Conservation (phyloP, 768 basidiomycete species). For the Tephrocybe sp. region DNA sequence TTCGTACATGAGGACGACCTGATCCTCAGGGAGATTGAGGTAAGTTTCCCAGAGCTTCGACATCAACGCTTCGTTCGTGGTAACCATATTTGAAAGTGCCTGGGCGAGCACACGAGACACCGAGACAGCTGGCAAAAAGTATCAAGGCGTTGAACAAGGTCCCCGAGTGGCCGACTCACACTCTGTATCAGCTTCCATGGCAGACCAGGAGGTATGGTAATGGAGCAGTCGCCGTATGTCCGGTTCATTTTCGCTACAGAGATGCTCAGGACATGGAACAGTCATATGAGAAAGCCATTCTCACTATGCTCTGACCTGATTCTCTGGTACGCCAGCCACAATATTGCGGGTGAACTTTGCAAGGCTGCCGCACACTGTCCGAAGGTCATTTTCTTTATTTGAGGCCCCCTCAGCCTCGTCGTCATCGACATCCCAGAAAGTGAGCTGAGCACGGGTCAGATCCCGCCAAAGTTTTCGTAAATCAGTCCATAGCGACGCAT, state of each 20-base stretch:
- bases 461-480: conserved; percentile 59
- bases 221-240: conserved; percentile 67
- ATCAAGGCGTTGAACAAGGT: background rate
- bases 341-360: conserved; percentile 85
- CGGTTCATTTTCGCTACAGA: conserved; percentile 65
- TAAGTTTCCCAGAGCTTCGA: conserved; percentile 64
- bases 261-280: conserved; percentile 5
- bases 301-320: conserved; percentile 76
- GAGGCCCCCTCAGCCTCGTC: conserved; percentile 26
- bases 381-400: conserved; percentile 34
- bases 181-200: conserved; percentile 53
- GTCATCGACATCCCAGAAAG: conserved; percentile 52
- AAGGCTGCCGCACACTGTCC: conserved; percentile 46
- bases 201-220: conserved; percentile 75
- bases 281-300: conserved; percentile 24
- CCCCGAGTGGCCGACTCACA: conserved; percentile 39
- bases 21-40: conserved; percentile 68
- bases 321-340: conserved; percentile 70
- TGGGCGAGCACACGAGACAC: conserved; percentile 72
- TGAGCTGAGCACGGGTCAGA: conserved; percentile 45
- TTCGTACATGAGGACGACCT: conserved; percentile 71
- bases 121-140: conserved; percentile 47
- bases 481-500: conserved; percentile 53
- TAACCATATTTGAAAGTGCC: conserved; percentile 81
- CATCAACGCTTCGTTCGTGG: conserved; percentile 62